A percentile compares a stretch with the other conserved stretches of the same genome.
phyloP scores from a whole-genome alignment of 495 filamentous ascomycete species.

The Hypoxylon perforatum region DNA sequence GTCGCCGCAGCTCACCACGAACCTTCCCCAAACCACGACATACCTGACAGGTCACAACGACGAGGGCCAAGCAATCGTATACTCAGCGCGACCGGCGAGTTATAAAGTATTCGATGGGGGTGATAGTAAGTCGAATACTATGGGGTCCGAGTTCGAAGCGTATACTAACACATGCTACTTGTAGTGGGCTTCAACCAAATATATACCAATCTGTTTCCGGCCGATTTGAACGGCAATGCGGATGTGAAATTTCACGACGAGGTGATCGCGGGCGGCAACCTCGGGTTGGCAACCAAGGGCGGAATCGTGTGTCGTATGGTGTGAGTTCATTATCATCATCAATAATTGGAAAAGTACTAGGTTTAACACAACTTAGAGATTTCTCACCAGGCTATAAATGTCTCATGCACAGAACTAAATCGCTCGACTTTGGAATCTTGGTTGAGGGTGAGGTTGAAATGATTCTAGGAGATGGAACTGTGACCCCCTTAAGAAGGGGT shows the following conservation, averaged over 20 bases:
- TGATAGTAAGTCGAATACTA: slow-evolving; percentile 23
- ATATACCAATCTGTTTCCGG: slow-evolving; percentile 68
- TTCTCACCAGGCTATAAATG: slow-evolving; percentile 64
- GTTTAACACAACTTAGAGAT: too few species aligned
- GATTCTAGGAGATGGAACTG: slow-evolving; percentile 70
- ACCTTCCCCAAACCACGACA: slow-evolving; percentile 51
- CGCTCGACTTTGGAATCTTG: slow-evolving; percentile 80
- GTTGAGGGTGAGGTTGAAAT: slow-evolving; percentile 78
- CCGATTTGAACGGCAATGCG: slow-evolving; percentile 60
- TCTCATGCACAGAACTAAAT: slow-evolving; percentile 77
- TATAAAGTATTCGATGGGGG: slow-evolving; percentile 40
- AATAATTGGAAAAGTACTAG: too few species aligned
- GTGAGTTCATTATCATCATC: too few species aligned
- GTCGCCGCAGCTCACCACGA: slow-evolving; percentile 33
- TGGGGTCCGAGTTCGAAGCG: too few species aligned
- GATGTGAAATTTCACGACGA: slow-evolving; percentile 59
- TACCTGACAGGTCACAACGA: slow-evolving; percentile 55
- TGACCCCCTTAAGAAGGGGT: slow-evolving; percentile 64
- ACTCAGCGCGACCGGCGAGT: slow-evolving; percentile 39
- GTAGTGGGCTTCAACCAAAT: slow-evolving; percentile 44
- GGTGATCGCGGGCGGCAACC: slow-evolving; percentile 45
- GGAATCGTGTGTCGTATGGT: slow-evolving; percentile 70
- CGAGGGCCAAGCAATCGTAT: slow-evolving; percentile 52
- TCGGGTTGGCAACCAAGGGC: slow-evolving; percentile 59
- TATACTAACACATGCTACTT: neutral